Conservation (phyloP, 192 early-diverging fungal species). For the Umbelopsis sp. region DNA sequence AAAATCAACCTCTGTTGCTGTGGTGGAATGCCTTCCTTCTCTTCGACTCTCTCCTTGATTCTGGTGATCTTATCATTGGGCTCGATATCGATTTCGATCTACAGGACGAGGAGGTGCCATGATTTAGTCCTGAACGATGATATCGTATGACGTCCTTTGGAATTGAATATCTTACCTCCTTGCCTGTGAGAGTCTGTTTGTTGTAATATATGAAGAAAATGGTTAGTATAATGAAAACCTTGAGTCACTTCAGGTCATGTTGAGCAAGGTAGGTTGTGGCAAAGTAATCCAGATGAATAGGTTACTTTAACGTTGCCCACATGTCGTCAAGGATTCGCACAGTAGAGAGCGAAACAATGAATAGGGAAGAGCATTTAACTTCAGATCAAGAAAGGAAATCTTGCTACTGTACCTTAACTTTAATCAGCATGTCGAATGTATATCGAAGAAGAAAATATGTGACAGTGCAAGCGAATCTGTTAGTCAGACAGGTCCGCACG, state of each 20-base stretch:
- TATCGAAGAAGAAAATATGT: not conserved
- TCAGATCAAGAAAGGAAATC: not conserved
- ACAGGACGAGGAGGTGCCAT: slow-evolving; percentile 1
- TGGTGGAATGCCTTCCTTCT: slow-evolving; percentile 97
- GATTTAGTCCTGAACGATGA: not conserved
- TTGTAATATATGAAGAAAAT: not conserved
- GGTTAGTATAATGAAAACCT: not conserved
- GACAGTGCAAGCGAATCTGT: not conserved
- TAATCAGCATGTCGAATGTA: slow-evolving; percentile 65
- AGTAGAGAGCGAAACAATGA: not conserved
- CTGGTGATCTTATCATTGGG: slow-evolving; percentile 76
- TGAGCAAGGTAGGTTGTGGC: not conserved
- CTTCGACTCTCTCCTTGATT: slow-evolving; percentile 92
- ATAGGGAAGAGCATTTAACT: too few relatives aligned
- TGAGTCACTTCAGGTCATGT: not conserved
- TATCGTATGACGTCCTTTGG: not conserved
- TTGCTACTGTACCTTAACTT: slow-evolving; percentile 64
- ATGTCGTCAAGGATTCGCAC: too few relatives aligned
- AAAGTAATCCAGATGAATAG: too few relatives aligned
- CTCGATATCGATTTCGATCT: slow-evolving; percentile 94
- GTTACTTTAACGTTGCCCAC: too few relatives aligned
- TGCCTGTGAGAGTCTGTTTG: slow-evolving; percentile 81
- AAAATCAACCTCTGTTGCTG: slow-evolving; percentile 95
- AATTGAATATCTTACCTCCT: slow-evolving; percentile 62
- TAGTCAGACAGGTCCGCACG: not conserved